phyloP scores from a whole-genome alignment of 2,329 filamentous ascomycete genomes.

The Ophiocordyceps camponoti-leonardi region DNA sequence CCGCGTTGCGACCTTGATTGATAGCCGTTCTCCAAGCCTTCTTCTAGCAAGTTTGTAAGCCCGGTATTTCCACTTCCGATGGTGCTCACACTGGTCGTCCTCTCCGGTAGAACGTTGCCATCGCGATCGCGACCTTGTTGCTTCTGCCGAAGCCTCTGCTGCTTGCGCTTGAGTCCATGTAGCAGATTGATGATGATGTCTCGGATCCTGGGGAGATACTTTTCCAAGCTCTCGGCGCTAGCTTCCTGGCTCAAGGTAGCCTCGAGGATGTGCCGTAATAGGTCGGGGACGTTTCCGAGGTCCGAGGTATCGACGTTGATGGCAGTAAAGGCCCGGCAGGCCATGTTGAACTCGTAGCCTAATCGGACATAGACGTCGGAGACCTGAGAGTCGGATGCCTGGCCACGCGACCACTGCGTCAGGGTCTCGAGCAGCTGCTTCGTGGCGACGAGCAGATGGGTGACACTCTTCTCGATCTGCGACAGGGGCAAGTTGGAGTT shows the following conservation, averaged over 20 bases:
- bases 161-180: slow-evolving; percentile 91
- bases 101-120: slow-evolving; percentile 23
- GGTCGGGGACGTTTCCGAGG: slow-evolving; percentile 85
- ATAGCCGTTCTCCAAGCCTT: slow-evolving; percentile 38
- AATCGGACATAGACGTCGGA: slow-evolving; percentile 96
- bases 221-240: slow-evolving; percentile 81
- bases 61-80: slow-evolving; percentile 36
- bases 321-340: slow-evolving; percentile 86
- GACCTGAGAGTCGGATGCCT: slow-evolving; percentile 84
- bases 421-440: slow-evolving; percentile 95
- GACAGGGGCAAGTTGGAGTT: slow-evolving; percentile 60
- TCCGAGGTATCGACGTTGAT: slow-evolving; percentile 94
- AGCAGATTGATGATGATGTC: slow-evolving; percentile 98
- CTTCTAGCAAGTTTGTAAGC: slow-evolving; percentile 40
- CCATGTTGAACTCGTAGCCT: slow-evolving; percentile 98
- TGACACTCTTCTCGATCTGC: slow-evolving; percentile 98
- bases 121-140: slow-evolving; percentile 37
- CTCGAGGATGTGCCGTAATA: slow-evolving; percentile 78
- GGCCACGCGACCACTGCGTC: slow-evolving; percentile 90
- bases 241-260: slow-evolving; percentile 94
- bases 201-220: slow-evolving; percentile 82
- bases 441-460: slow-evolving; percentile 89
- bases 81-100: slow-evolving; percentile 42
- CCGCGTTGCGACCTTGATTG: slow-evolving; percentile 18
- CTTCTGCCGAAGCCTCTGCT: slow-evolving; percentile 63